Percentiles rank a stretch among this genome's conserved stretches.
Evolutionary conservation across 1,139 yeast species (phyloP).

Genomic region (Dujonia santamariae): DNA sequence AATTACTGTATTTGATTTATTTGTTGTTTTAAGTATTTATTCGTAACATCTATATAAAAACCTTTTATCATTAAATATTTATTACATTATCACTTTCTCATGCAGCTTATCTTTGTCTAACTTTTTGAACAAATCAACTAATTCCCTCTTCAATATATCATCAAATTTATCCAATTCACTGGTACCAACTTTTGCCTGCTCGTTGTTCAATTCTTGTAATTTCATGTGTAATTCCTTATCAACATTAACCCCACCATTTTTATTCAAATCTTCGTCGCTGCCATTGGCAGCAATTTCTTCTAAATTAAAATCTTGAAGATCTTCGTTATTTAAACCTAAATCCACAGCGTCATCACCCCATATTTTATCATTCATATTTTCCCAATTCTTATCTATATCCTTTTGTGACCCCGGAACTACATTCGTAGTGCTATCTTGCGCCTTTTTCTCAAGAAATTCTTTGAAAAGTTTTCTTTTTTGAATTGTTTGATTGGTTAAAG

Average conservation of each 20-base stretch:
- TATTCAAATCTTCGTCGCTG: conserved; percentile 21
- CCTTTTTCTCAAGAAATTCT: conserved; percentile 25
- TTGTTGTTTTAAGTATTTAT: no score
- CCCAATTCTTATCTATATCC: conserved; percentile 49
- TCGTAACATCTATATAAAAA: no score
- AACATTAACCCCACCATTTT: conserved; percentile 15
- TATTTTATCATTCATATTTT: conserved; percentile 40
- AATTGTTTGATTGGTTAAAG: conserved; percentile 25
- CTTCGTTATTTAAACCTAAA: conserved; percentile 60
- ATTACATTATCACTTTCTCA: no score
- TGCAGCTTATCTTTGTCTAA: no score
- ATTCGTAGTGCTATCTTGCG: conserved; percentile 10
- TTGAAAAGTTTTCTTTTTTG: conserved; percentile 32
- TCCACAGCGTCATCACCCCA: conserved; percentile 42
- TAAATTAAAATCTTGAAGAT: conserved; percentile 54
- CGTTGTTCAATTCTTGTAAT: conserved; percentile 15
- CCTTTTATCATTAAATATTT: no score
- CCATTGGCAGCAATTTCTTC: conserved; percentile 24
- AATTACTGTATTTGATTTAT: no score
- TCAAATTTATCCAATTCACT: conserved; percentile 29
- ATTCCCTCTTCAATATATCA: conserved; percentile 9
- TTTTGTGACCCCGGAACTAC: conserved; percentile 22
- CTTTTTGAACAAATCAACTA: conserved; percentile 5
- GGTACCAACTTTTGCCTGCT: conserved; percentile 15
- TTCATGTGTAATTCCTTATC: conserved; percentile 15